Evolutionary conservation across 441 rosid genomes (phyloP), one percentile per base, ranked within the genome.

Genomic region (Biscutella laevigata): DNA sequence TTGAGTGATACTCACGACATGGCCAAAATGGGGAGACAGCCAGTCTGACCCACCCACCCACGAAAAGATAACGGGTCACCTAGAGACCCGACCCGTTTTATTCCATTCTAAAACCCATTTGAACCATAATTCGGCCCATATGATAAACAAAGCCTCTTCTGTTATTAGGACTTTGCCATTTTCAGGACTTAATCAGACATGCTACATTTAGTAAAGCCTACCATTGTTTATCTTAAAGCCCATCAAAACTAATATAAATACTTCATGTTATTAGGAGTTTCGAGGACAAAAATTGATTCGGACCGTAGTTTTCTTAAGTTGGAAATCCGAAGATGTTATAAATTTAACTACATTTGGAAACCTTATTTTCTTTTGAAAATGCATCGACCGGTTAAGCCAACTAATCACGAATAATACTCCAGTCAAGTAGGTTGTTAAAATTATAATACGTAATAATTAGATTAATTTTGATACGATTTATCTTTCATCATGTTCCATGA

Each of bases 11-110:
- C 10, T 26, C 41, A 32, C 17, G 19, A 60, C 32, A 41, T 6
- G 9, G 16, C 34, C 37, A 41, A 25, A 25, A 26, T 24, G n/a
- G 27, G 29, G 53, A 61, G 38, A 43, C 25, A 24, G 13, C 46
- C 13, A 13, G 66, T 27, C 59, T 44, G 52, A 41, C 44, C 19
- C 35, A 38, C 39, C 41, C 41, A 48, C 48, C 9, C 5, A 9
- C 28, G 33, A 22, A 49, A 51, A 35, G 12, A 6, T 2, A 22
- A 42, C 27, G 61, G 27, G 36, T 26, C 37, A 42, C 24, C 34
- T 7, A 32, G 22, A 13, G 27, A 46, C 56, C 53, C 61, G 50
- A 38, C 43, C 35, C 53, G 32, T 61, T 36, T 49, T 10, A 13
- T 12, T 17, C 35, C 43, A 32, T 40, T 11, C n/a, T n/a, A 50